Evolutionary conservation across 331 rosid species (phyloP).

Genomic region (Stylosanthes scabra): DNA sequence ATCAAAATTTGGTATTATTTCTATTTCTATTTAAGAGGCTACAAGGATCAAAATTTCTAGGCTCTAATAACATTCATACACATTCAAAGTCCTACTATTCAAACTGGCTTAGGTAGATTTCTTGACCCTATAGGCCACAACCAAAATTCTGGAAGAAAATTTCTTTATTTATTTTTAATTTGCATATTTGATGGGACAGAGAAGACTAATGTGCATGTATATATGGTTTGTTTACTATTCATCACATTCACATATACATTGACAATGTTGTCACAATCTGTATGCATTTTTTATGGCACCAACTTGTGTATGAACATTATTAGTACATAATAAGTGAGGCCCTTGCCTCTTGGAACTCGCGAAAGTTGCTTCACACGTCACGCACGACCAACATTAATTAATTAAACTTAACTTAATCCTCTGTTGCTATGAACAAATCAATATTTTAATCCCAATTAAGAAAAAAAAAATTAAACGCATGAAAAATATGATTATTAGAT

Average conservation of each 20-base stretch:
- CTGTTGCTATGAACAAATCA: not conserved
- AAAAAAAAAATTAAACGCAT: not conserved
- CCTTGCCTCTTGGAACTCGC: not conserved
- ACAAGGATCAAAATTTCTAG: not conserved
- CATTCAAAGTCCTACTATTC: not conserved
- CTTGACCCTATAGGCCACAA: not conserved
- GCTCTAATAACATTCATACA: not conserved
- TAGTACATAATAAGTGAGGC: not conserved
- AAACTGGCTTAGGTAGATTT: not conserved
- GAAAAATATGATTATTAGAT: constrained; percentile 22
- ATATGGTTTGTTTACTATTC: not conserved
- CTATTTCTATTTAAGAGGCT: too few species aligned
- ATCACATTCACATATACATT: not conserved
- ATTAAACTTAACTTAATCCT: constrained; percentile 5
- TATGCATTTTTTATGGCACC: not conserved
- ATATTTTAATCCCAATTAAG: constrained; percentile 8
- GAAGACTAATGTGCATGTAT: not conserved
- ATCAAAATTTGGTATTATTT: not conserved
- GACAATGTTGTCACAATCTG: constrained; percentile 6
- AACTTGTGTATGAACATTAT: not conserved
- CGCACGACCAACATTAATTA: not conserved
- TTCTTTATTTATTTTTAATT: too few species aligned
- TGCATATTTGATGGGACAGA: not conserved
- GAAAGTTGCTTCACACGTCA: constrained; percentile 1
- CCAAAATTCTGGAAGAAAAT: not conserved